Evolutionary conservation across 352 stramenopile species (phyloP), one percentile per base, ranked within the genome.

Genomic region (Phytopythium kandeliae): DNA sequence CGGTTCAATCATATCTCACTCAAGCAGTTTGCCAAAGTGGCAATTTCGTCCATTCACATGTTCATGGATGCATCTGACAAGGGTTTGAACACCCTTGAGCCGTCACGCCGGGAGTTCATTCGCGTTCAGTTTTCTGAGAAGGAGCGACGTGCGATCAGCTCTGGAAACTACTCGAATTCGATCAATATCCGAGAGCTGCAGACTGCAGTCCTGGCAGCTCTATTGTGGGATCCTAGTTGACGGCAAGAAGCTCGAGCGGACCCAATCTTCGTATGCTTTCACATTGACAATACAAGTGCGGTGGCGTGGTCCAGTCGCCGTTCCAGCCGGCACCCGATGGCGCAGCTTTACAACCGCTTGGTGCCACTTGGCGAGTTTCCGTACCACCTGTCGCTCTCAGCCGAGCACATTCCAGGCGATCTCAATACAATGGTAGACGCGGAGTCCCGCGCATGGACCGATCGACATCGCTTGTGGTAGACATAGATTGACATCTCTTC

Each of bases 121-220:
- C 57, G 54, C 0, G 16, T 58, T 10, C 16, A 28, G 10, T 65
- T 61, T 9, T n/a, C n/a, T n/a, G n/a, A n/a, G n/a, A n/a, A n/a
- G n/a, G n/a, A n/a, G n/a, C n/a, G n/a, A n/a, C n/a, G n/a, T n/a
- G n/a, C n/a, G n/a, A n/a, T n/a, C n/a, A n/a, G n/a, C n/a, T n/a
- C n/a, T n/a, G n/a, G n/a, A n/a, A n/a, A n/a, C n/a, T n/a, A n/a
- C n/a, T n/a, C n/a, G n/a, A n/a, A n/a, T n/a, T 60, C 43, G 0
- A 64, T 62, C 4, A 69, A 65, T n/a, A 43, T 60, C 1, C 62
- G 62, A 4, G 47, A 66, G 15, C 21, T 62, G 2, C 43, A 55
- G 2, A 60, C 57, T 33, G 51, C 58, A 1, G 51, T 60, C 0
- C 17, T 63, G 0, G 54, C 58, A 1, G 43, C 35, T 33, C 24